A percentile compares a stretch with the other conserved stretches of the same genome.
phyloP scores from a whole-genome alignment of 2,329 filamentous ascomycete genomes.

The Aspergillus latus region DNA sequence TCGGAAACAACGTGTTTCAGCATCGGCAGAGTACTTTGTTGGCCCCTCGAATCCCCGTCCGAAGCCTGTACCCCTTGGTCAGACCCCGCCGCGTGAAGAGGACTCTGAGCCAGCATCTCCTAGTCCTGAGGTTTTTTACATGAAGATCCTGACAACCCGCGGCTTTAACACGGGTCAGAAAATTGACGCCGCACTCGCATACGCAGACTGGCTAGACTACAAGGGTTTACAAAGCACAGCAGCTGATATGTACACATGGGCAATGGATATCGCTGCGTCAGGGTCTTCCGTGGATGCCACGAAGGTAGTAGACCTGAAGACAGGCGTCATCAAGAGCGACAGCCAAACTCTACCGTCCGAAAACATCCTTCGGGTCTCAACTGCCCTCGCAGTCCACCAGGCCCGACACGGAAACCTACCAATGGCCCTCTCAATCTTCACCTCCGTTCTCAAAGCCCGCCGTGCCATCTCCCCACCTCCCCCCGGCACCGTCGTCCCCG shows the following conservation, averaged over 20 bases:
- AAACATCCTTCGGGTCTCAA: conserved; percentile 74
- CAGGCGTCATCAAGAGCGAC: conserved; percentile 63
- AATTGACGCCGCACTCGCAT: conserved; percentile 77
- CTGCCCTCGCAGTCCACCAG: conserved; percentile 74
- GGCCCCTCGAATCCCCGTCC: conserved; percentile 83
- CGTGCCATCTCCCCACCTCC: conserved; percentile 55
- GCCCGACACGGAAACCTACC: conserved; percentile 67
- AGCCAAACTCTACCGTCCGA: conserved; percentile 58
- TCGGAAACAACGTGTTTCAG: conserved; percentile 63
- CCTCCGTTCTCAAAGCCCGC: conserved; percentile 79
- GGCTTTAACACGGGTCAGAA: conserved; percentile 78
- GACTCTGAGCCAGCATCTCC: conserved; percentile 70
- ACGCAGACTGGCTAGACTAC: conserved; percentile 81
- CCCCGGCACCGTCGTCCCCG: conserved; percentile 25
- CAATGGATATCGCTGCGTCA: conserved; percentile 69
- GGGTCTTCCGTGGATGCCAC: conserved; percentile 49
- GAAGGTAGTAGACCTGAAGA: conserved; percentile 60
- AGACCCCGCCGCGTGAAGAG: conserved; percentile 67
- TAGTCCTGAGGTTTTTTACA: conserved; percentile 73
- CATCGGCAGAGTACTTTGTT: conserved; percentile 70
- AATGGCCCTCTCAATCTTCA: conserved; percentile 75
- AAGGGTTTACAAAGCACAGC: conserved; percentile 67
- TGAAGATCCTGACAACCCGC: conserved; percentile 74
- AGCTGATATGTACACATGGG: conserved; percentile 71
- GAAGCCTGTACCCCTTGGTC: conserved; percentile 66